phyloP scores from a whole-genome alignment of 345 rosid species.

The Eucalyptus rudis region DNA sequence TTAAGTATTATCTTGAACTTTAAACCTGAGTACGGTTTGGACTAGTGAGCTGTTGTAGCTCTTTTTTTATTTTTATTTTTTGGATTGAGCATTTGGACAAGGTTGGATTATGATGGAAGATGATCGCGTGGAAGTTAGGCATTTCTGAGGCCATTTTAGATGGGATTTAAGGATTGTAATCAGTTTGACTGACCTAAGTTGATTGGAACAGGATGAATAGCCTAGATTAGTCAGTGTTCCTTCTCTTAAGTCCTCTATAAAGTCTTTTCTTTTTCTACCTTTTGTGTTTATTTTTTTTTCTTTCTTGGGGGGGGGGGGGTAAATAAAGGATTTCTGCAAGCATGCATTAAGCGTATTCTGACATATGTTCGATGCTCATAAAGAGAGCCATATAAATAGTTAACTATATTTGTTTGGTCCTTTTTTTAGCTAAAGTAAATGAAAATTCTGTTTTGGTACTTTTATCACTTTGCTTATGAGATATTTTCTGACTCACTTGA shows the following conservation, averaged over 20 bases:
- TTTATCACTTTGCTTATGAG: not conserved
- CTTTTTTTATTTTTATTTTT: not conserved
- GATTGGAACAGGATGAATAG: not conserved
- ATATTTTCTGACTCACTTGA: not conserved
- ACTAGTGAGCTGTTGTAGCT: not conserved
- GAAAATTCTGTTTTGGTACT: not conserved
- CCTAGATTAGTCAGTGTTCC: not conserved
- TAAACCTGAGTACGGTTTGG: not conserved
- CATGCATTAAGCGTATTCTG: not conserved
- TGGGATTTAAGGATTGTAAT: not conserved
- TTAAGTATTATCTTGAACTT: not conserved
- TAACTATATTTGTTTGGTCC: not conserved
- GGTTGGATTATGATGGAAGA: not conserved
- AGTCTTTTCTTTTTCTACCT: not conserved
- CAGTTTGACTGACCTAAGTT: not conserved
- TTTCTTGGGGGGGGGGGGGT: not conserved
- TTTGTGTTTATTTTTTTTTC: not conserved
- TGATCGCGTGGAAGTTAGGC: not conserved
- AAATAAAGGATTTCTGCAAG: not conserved
- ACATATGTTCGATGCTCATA: not conserved
- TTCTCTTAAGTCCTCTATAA: not conserved
- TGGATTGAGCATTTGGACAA: not conserved
- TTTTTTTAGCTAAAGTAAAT: not conserved
- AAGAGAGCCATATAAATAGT: not conserved
- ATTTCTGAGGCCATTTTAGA: not conserved